Conservation (phyloP, 306 rosid genomes). For the Hylodesmum podocarpum region DNA sequence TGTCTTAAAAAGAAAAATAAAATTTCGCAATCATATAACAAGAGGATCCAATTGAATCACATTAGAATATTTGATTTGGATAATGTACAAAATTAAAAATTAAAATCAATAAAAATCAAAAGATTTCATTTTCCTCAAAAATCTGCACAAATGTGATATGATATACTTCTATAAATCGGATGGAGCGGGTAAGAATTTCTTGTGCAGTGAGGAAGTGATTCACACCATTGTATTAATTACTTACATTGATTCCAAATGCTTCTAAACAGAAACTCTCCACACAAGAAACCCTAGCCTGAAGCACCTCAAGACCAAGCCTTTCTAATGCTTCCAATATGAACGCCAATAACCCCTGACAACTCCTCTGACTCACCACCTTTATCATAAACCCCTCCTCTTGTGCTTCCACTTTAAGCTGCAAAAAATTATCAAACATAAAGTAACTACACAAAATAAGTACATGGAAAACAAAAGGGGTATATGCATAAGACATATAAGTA, state of each 20-base stretch:
- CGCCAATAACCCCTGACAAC: conserved; percentile 49
- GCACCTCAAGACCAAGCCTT: conserved; percentile 56
- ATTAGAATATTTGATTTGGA: too few relatives aligned
- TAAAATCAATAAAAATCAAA: too few relatives aligned
- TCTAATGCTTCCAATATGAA: conserved; percentile 61
- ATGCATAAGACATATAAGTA: not conserved
- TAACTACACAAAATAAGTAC: not conserved
- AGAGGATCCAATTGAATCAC: too few relatives aligned
- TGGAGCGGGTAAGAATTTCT: too few relatives aligned
- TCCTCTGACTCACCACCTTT: conserved; percentile 36
- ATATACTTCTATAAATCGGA: too few relatives aligned
- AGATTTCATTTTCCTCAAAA: too few relatives aligned
- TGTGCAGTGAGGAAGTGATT: not conserved
- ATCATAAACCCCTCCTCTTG: conserved; percentile 45
- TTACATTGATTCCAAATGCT: conserved; percentile 46
- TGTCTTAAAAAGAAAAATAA: too few relatives aligned
- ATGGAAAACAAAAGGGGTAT: not conserved
- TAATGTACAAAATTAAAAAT: too few relatives aligned
- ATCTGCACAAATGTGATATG: too few relatives aligned
- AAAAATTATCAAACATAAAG: not conserved
- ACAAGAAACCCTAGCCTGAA: conserved; percentile 57
- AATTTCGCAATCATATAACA: too few relatives aligned
- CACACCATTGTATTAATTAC: not conserved
- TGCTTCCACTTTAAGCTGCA: conserved; percentile 47
- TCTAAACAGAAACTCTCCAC: conserved; percentile 43